Conservation (phyloP, 495 filamentous ascomycete genomes). For the Pyrenula massariospora region DNA sequence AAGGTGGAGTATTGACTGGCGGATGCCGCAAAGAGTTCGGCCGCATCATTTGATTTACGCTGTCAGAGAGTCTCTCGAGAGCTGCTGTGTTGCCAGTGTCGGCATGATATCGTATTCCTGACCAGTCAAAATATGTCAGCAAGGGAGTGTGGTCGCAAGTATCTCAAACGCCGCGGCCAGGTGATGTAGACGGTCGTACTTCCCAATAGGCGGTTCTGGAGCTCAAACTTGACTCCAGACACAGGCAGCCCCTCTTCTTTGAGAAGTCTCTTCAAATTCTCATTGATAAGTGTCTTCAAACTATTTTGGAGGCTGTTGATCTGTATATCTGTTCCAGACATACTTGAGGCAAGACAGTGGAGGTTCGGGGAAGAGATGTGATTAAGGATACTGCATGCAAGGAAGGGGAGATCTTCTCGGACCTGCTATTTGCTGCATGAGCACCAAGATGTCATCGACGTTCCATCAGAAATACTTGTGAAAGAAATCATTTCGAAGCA, state of each 20-base stretch:
- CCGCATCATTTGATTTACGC: not conserved
- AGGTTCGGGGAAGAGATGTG: conserved; percentile 8
- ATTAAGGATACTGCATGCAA: not conserved
- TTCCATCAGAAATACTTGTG: not conserved
- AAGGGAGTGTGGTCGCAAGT: not conserved
- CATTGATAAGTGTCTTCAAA: conserved; percentile 54
- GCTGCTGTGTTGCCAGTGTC: not conserved
- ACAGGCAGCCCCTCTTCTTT: conserved; percentile 55
- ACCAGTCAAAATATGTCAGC: not conserved
- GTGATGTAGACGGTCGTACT: no score
- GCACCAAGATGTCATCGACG: not conserved
- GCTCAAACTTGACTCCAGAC: conserved; percentile 66
- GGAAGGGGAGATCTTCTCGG: not conserved
- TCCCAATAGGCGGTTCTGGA: conserved; percentile 64
- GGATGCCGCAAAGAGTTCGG: not conserved
- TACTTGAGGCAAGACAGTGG: conserved; percentile 29
- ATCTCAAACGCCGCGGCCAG: no score
- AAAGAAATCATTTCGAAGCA: no score
- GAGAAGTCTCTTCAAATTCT: conserved; percentile 62
- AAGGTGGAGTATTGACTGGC: not conserved
- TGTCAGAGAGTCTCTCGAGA: not conserved
- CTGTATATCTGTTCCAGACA: conserved; percentile 14
- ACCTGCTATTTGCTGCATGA: not conserved
- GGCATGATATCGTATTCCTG: not conserved
- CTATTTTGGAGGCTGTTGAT: conserved; percentile 11